Base-by-base conservation (phyloP, 192 early-diverging fungal species). In the Phycomyces nitens region DNA sequence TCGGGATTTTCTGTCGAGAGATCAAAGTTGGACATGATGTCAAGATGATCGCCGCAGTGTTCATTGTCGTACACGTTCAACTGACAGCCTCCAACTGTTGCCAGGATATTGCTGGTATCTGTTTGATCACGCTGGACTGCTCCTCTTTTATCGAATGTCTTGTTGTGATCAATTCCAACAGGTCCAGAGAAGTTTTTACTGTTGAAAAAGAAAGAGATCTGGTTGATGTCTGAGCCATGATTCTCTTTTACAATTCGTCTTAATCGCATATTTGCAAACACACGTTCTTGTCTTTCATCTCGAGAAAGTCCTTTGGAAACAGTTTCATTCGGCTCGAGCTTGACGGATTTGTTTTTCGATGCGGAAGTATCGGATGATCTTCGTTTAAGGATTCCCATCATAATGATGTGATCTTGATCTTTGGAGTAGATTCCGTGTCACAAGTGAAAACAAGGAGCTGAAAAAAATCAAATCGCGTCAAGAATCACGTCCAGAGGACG, bases 61-160 rank as follows among this genome's bases (percentile, higher is more conserved):
- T 93, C 92, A 72, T 96, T 96, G 65, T 96, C 94, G 68, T 91
- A 96, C 14, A 94, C 81, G 59, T 87, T 94, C 14, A 87, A 85
- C 85, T 91, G 73, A 34, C 76, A 65, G 18, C 80, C 80, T 23
- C 89, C 91, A 6, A 85, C 84, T 0, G 86, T 93, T 7, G 84
- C 89, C 41, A 92, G 70, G 22, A 94, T 67, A 54, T 92, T 92
- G 64, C 87, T 89, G 29, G 78, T 85, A 65, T 94, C 89, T 42
- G 64, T 70, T 1, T 78, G 66, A 21, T 87, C 84, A 16, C 89
- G 78, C 26, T 84, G 75, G 18, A 88, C 82, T 12, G 74, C 68
- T n/a, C 90, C 90, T 18, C 84, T 84, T 64, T 82, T 84, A 56
- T 92, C 89, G 80, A 87, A 89, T 9, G 75, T 70, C 69, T 88